Evolutionary conservation across 2,329 filamentous ascomycete species (phyloP), one percentile per base, ranked within the genome.

Genomic region (Xylariales sp.): DNA sequence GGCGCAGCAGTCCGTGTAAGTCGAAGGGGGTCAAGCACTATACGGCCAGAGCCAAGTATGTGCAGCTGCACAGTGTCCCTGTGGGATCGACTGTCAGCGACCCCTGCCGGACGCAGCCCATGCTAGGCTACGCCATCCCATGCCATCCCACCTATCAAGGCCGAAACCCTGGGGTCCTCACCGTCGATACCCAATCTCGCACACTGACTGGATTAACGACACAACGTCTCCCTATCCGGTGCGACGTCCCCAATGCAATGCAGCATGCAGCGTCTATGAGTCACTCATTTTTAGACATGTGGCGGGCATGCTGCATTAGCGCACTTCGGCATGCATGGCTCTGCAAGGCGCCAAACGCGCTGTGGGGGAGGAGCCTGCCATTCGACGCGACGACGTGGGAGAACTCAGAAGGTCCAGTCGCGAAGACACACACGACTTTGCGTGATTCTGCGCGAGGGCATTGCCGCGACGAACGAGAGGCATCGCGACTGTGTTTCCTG

Each of bases 231-330:
- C 16, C 18, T 15, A 43, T 40, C 40, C 41, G 29, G 47, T 50
- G 48, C 38, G 24, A 40, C 38, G 38, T 40, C 29, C 38, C n/a
- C n/a, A n/a, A n/a, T n/a, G n/a, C 20, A 33, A 31, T 40, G 38
- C 38, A 40, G 11, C 7, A 35, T 34, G 31, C 31, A 42, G 31
- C 39, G 47, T 49, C 39, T 55, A 51, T 59, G 56, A 59, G 49
- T 59, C 56, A 59, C 51, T 51, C 42, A 50, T 40, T 52, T 48
- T 52, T 45, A 52, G 44, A 50, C 43, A 54, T 44, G 50, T 51
- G 46, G 45, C 16, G 34, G 36, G 40, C 34, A 38, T 42, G 37
- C 44, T 53, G 54, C 52, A 56, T 54, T 52, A 55, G 51, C 40
- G 29, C 33, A n/a, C n/a, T n/a, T n/a, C n/a, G n/a, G n/a, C n/a